Conservation (phyloP, 306 rosid species). For the Vicia faba region DNA sequence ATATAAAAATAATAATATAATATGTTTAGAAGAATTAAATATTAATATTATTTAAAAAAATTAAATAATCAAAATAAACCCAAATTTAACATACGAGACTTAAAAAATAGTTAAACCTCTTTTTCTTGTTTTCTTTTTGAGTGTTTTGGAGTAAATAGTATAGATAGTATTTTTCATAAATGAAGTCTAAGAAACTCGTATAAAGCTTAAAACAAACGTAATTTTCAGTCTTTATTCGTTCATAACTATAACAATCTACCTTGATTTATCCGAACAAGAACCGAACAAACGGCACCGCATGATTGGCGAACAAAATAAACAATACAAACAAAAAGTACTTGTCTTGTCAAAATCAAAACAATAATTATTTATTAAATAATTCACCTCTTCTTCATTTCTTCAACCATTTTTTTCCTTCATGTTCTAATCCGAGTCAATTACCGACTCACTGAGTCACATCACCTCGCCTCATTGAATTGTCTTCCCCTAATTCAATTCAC, state of each 20-base stretch:
- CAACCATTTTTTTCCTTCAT: slow-evolving; percentile 1
- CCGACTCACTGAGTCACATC: slow-evolving; percentile 34
- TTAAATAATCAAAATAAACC: no score
- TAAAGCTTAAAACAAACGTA: no score
- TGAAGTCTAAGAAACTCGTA: no score
- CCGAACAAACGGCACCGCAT: slow-evolving; percentile 31
- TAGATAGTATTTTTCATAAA: no score
- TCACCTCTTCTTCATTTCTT: background rate
- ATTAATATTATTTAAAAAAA: no score
- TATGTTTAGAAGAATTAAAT: no score
- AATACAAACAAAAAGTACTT: background rate
- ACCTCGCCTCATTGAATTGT: slow-evolving; percentile 9
- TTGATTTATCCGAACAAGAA: slow-evolving; percentile 20
- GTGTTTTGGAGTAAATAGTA: no score
- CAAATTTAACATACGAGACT: no score
- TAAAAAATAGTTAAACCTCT: no score
- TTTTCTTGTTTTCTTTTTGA: no score
- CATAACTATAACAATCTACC: background rate
- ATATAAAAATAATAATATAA: no score
- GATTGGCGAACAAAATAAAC: slow-evolving; percentile 3
- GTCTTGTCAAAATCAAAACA: slow-evolving; percentile 17
- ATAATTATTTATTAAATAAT: background rate
- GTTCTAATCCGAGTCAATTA: slow-evolving; percentile 38
- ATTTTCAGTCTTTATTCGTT: no score
- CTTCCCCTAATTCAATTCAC: slow-evolving; percentile 11